phyloP scores from a whole-genome alignment of 345 rosid genomes.

The Microthlaspi erraticum region DNA sequence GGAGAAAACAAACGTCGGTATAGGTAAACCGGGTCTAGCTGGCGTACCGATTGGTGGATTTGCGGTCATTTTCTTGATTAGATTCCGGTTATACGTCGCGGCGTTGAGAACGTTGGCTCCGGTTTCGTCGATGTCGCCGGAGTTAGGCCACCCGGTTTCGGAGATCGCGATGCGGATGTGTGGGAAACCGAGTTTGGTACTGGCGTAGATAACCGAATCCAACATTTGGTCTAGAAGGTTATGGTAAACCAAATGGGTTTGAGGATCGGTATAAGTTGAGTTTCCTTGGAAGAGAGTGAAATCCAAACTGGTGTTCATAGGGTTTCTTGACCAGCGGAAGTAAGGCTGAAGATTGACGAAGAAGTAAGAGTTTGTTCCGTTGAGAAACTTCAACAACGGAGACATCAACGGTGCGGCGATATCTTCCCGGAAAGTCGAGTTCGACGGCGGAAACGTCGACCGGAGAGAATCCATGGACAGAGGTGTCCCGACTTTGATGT shows the following conservation, averaged over 20 bases:
- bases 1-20: constrained; percentile 72
- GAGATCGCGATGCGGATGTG: constrained; percentile 58
- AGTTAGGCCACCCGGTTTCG: constrained; percentile 88
- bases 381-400: constrained; percentile 69
- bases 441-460: constrained; percentile 73
- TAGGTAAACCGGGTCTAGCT: constrained; percentile 59
- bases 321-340: constrained; percentile 68
- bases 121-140: constrained; percentile 70
- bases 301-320: constrained; percentile 48
- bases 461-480: constrained; percentile 69
- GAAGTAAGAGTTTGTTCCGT: constrained; percentile 68
- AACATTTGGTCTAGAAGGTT: constrained; percentile 88
- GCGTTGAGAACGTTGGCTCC: constrained; percentile 78
- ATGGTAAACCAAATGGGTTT: constrained; percentile 57
- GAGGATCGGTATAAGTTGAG: constrained; percentile 57
- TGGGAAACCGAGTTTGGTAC: constrained; percentile 63
- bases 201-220: constrained; percentile 64
- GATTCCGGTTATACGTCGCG: constrained; percentile 74
- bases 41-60: constrained; percentile 71
- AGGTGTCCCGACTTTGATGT: constrained; percentile 77
- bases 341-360: constrained; percentile 81
- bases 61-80: constrained; percentile 55
- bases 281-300: constrained; percentile 59
- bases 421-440: constrained; percentile 62
- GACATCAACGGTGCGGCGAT: constrained; percentile 51